A percentile compares a stretch with the other conserved stretches of the same genome.
phyloP scores from a whole-genome alignment of 176 grass and related monocot species.

The Zoysia japonica region DNA sequence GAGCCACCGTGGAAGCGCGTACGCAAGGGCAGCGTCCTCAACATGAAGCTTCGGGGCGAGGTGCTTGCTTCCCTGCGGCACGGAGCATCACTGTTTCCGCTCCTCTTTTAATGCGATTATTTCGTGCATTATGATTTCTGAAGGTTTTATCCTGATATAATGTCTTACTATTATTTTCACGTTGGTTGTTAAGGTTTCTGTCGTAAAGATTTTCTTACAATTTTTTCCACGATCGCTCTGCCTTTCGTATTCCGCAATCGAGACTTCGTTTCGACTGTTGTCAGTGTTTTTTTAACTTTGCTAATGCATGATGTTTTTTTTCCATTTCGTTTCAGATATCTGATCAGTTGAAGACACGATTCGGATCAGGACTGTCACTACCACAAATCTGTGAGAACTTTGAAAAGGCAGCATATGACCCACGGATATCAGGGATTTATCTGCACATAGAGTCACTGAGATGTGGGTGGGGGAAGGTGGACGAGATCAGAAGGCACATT shows the following conservation, averaged over 20 bases:
- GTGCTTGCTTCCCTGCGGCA: constrained; percentile 30
- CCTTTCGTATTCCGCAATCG: constrained; percentile 20
- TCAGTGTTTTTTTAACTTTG: constrained; percentile 20
- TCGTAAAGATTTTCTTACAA: neutral
- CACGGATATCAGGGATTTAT: constrained; percentile 87
- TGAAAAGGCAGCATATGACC: constrained; percentile 89
- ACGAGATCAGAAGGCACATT: constrained; percentile 93
- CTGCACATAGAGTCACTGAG: constrained; percentile 78
- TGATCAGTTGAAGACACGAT: constrained; percentile 72
- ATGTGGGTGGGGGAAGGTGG: constrained; percentile 93
- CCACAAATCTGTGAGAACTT: constrained; percentile 94
- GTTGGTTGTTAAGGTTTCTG: neutral
- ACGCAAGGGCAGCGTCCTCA: constrained; percentile 80
- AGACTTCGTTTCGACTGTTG: neutral
- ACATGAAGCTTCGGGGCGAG: constrained; percentile 78
- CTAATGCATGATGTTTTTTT: neutral
- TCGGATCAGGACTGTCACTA: constrained; percentile 72
- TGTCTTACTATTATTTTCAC: neutral
- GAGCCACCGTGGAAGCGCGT: constrained; percentile 80
- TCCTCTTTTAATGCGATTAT: constrained; percentile 4
- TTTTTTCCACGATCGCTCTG: neutral
- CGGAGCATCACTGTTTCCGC: neutral
- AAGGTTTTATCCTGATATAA: constrained; percentile 13
- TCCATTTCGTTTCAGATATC: constrained; percentile 56
- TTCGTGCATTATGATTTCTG: constrained; percentile 12